Base-by-base conservation (phyloP, 2,329 filamentous ascomycete genomes). In the Sclerotinia trifoliorum region DNA sequence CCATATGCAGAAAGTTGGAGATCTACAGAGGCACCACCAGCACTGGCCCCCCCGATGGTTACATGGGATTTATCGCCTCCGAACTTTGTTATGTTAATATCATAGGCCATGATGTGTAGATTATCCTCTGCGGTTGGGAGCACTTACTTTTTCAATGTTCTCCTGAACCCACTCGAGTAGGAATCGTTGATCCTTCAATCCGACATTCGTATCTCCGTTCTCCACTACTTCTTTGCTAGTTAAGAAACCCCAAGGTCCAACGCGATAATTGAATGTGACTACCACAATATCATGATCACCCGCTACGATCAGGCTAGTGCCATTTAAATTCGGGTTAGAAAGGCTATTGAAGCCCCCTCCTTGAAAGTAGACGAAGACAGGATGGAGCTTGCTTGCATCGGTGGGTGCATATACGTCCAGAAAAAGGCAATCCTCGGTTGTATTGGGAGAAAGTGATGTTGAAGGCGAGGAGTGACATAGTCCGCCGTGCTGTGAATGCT, bases 231-330 rank as follows among this genome's bases (percentile, higher is more conserved):
- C 84, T 21, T 84, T 79, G 67, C 86, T 82, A 1, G 86, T 85
- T 17, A 94, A 81, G 75, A 93, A 94, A 0, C 91, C 91, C 72
- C 88, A 93, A 0, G 86, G 84, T 0, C 90, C 90, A 15, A 94
- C 89, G 6, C 91, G 87, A 76, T 94, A 93, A 78, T 93, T 93
- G 78, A 92, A 84, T 13, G 83, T 88, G 2, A 94, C 89, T 0
- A 92, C 86, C 0, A 94, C 79, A 35, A 93, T 88, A 58, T 85
- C 82, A 68, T 84, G 79, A 49, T 83, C 81, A 24, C 85, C 85
- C 0, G 87, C 88, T 42, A 81, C 76, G 39, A 89, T 81, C n/a
- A 93, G 78, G 0, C 84, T 86, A 0, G 82, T 83, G 0, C 85
- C 88, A 71, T 92, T 85, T 72, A 85, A 82, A 70, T 89, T 83